Conservation (phyloP, 148 eudicot species). For the Cornus kousa region DNA sequence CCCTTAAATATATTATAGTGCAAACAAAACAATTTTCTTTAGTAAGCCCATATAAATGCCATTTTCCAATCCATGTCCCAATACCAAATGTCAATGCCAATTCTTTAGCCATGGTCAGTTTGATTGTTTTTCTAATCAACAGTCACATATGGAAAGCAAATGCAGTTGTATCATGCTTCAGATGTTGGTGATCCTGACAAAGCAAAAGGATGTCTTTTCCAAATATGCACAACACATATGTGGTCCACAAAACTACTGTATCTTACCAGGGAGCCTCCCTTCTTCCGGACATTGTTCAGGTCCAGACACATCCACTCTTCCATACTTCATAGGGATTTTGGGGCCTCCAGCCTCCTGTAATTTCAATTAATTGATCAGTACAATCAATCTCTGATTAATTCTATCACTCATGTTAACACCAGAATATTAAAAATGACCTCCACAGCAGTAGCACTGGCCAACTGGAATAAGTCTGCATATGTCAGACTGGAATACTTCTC, state of each 20-base stretch:
- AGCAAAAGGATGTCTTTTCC: neutral
- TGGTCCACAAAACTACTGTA: neutral
- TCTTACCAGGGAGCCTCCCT: conserved; percentile 95
- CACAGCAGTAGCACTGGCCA: conserved; percentile 98
- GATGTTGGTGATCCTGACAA: neutral
- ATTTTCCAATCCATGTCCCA: neutral
- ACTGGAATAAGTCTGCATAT: conserved; percentile 92
- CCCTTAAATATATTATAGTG: neutral
- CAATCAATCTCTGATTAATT: neutral
- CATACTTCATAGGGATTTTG: conserved; percentile 90
- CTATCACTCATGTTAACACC: neutral
- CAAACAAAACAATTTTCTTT: neutral
- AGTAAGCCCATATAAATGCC: neutral
- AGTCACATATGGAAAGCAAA: neutral
- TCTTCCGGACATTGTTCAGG: conserved; percentile 98
- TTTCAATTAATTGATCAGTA: conserved; percentile 11
- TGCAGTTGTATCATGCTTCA: neutral
- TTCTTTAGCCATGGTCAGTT: neutral
- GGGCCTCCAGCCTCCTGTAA: conserved; percentile 98
- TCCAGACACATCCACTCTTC: conserved; percentile 82
- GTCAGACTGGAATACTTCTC: conserved; percentile 85
- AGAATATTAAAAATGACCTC: conserved; percentile 52
- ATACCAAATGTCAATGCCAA: neutral
- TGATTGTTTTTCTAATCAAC: neutral
- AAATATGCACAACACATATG: conserved; percentile 1